Evolutionary conservation across 176 grass and related monocot genomes (phyloP).

Genomic region (Hyparrhenia diplandra): DNA sequence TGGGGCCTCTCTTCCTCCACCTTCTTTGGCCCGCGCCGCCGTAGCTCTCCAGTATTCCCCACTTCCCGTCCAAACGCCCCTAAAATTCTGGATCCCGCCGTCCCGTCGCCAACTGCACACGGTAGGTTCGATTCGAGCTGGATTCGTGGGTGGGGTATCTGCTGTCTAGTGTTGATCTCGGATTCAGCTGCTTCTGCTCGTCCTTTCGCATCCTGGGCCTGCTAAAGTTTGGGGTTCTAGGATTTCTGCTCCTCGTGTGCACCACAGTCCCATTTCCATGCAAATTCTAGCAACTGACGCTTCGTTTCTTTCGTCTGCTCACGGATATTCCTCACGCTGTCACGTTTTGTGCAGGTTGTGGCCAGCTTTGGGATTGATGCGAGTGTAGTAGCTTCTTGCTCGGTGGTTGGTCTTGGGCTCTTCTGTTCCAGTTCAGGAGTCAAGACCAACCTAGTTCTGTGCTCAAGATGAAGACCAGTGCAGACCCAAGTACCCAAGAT

Average conservation of each 20-base stretch:
- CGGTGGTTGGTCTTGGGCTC: conserved; percentile 19
- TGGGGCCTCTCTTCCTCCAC: background rate
- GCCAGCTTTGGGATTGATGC: background rate
- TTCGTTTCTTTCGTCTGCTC: background rate
- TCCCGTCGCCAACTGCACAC: background rate
- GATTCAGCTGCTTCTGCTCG: background rate
- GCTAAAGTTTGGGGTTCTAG: background rate
- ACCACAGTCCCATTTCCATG: background rate
- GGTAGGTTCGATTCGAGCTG: conserved; percentile 11
- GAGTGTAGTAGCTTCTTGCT: conserved; percentile 5
- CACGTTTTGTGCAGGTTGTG: conserved; percentile 23
- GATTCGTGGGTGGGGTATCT: background rate
- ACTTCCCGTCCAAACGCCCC: background rate
- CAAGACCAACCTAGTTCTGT: conserved; percentile 8
- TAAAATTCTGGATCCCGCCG: background rate
- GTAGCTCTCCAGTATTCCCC: background rate
- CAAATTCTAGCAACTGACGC: background rate
- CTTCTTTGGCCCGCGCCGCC: background rate
- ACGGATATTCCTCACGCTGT: background rate
- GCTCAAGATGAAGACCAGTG: conserved; percentile 23
- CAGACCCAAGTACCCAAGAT: conserved; percentile 16
- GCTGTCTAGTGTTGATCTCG: background rate
- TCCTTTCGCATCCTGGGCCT: background rate
- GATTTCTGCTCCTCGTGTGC: background rate
- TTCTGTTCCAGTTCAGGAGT: conserved; percentile 28